phyloP scores from a whole-genome alignment of 2,329 filamentous ascomycete genomes.

The Venturia nashicola region DNA sequence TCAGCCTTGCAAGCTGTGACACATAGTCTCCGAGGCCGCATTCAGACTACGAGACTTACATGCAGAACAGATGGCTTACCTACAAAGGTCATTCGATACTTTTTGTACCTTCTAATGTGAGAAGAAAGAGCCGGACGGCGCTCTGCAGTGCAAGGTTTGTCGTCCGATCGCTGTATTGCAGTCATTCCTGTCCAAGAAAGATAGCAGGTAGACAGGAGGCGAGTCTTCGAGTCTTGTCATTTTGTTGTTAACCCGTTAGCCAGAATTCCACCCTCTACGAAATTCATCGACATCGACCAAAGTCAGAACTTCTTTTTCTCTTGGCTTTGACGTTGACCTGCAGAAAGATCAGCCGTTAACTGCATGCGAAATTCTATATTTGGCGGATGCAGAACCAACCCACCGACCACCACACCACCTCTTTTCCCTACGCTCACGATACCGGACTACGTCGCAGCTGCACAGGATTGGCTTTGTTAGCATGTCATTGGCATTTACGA shows the following conservation, averaged over 20 bases:
- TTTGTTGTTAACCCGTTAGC: too few species aligned
- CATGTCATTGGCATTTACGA: not conserved
- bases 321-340: not conserved
- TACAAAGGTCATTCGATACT: not conserved
- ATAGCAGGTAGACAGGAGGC: too few species aligned
- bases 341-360: not conserved
- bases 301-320: not conserved
- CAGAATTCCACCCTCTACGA: not conserved
- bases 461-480: not conserved
- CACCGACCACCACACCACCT: not conserved
- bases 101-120: not conserved
- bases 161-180: not conserved
- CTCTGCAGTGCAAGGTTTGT: not conserved
- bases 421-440: not conserved
- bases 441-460: not conserved
- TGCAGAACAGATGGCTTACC: not conserved
- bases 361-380: not conserved
- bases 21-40: not conserved
- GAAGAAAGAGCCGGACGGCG: not conserved
- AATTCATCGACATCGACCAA: not conserved
- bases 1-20: not conserved
- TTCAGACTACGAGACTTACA: not conserved
- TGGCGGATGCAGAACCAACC: not conserved
- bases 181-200: not conserved
- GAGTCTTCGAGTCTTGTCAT: not conserved